Percentiles rank a stretch among this genome's conserved stretches.
phyloP scores from a whole-genome alignment of 2,329 filamentous ascomycete species.

The Fusarium sp. region DNA sequence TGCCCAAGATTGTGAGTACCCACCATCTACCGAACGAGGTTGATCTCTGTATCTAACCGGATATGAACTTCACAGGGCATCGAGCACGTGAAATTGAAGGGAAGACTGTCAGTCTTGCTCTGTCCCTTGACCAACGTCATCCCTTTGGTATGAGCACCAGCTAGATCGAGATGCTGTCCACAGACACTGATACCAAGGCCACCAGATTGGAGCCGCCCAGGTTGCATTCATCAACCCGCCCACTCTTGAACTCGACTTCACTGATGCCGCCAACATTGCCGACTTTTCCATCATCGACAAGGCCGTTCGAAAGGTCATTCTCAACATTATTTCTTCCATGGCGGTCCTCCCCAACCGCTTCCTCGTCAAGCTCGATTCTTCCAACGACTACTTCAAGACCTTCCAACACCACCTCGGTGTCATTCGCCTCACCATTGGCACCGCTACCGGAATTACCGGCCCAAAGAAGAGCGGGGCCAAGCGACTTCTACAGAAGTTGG shows the following conservation, averaged over 20 bases:
- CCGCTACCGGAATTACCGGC: conserved; percentile 34
- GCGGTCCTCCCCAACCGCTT: conserved; percentile 43
- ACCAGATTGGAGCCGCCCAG: conserved; percentile 40
- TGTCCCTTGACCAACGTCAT: conserved; percentile 39
- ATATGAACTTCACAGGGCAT: conserved; percentile 26
- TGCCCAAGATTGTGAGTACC: conserved; percentile 37
- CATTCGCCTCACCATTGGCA: conserved; percentile 36
- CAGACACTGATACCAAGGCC: neutral
- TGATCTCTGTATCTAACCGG: neutral
- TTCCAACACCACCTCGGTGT: conserved; percentile 39
- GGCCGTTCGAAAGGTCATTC: conserved; percentile 38
- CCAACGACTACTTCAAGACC: conserved; percentile 44
- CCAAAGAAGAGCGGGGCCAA: conserved; percentile 40
- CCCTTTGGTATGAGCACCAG: conserved; percentile 31
- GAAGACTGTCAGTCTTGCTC: conserved; percentile 35
- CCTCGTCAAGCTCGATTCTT: conserved; percentile 38
- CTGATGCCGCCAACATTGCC: conserved; percentile 40
- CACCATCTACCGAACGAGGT: neutral
- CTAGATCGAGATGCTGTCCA: neutral
- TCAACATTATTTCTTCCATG: conserved; percentile 39
- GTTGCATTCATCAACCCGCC: conserved; percentile 41
- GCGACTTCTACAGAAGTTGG: conserved; percentile 31
- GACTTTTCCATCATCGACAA: conserved; percentile 38
- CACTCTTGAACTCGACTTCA: conserved; percentile 39
- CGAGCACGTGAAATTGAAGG: conserved; percentile 38